Evolutionary conservation across 352 stramenopile genomes (phyloP), one percentile per base, ranked within the genome.

Genomic region (Lagenidium giganteum): DNA sequence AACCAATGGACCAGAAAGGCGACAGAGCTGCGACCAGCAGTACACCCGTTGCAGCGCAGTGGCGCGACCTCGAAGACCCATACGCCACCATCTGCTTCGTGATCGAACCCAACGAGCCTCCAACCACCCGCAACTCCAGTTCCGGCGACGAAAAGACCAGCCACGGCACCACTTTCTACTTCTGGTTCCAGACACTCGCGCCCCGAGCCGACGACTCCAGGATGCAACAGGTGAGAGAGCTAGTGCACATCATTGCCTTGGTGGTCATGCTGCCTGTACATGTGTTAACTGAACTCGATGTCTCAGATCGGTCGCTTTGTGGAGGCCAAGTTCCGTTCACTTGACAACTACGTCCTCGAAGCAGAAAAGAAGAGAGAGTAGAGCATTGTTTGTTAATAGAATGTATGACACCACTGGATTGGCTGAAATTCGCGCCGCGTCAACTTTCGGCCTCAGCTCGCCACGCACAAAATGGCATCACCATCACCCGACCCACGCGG

Each of bases 21-120:
- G 34, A 52, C 14, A 30, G 14, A 41, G 8, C n/a, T n/a, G n/a
- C n/a, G 29, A 30, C 8, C 6, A 3, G 14, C 14, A 44, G 13
- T 18, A 5, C 14, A 4, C 18, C 1, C n/a, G n/a, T n/a, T n/a
- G n/a, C n/a, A n/a, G 3, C 39, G 7, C 41, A 59, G 17, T 70
- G 59, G 59, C 46, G 63, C 9, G 50, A 57, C 17, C 50, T 68
- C 6, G 59, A 73, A 45, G 63, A 73, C 20, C 63, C 63, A 12
- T 51, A 53, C 16, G 45, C 58, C 7, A 64, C 48, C 6, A 25
- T 59, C 4, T 70, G 63, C 44, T 57, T 62, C 22, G 59, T 70
- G 5, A 32, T 73, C 12, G 63, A 73, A 36, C 51, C 55, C 6
- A 48, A 23, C 22, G 8, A 35, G 17, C 29, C 5, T 22, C 18